Base-by-base conservation (phyloP, 2,329 filamentous ascomycete species). In the Curvularia eragrostidis region DNA sequence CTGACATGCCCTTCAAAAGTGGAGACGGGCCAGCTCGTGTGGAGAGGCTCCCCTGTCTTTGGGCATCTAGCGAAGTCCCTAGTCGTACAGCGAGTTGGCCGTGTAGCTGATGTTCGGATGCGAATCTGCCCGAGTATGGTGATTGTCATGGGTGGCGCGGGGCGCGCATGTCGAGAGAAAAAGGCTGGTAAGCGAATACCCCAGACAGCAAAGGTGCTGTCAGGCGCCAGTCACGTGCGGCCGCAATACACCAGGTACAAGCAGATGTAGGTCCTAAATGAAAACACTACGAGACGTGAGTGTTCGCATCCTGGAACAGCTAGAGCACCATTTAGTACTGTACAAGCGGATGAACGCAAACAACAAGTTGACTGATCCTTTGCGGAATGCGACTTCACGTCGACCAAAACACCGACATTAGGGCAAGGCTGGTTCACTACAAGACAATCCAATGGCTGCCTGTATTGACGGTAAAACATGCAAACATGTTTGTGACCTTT, bases 111-210 rank as follows among this genome's bases (percentile, higher is more conserved):
- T 30, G 30, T 49, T 12, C 43, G 44, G 46, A 46, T 21, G 51
- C 39, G 51, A 39, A 24, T 34, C 38, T 21, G 18, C 39, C 32
- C 30, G 32, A 49, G 41, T 18, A 49, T 43, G 23, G n/a, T 26
- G 12, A 42, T 41, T 26, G 55, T 32, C 46, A 43, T 24, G 32
- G 32, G 26, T 30, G 49, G 39, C 46, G 55, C 41, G 55, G 46
- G 55, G 51, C 30, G 48, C 51, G 42, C 34, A 44, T 21, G 13
- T 43, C 24, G 41, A 38, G 41, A 38, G 28, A 23, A 54, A 18
- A 23, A 43, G 23, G 23, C 26, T 46, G 46, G 44, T 54, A 54
- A 58, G 55, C 55, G 51, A 58, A 39, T 48, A 41, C 46, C 44
- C 39, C 32, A 38, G 44, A 43, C 21, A 30, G 15, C 19, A 26